phyloP scores from a whole-genome alignment of 2,329 filamentous ascomycete species.

The Aspergillus bombycis region DNA sequence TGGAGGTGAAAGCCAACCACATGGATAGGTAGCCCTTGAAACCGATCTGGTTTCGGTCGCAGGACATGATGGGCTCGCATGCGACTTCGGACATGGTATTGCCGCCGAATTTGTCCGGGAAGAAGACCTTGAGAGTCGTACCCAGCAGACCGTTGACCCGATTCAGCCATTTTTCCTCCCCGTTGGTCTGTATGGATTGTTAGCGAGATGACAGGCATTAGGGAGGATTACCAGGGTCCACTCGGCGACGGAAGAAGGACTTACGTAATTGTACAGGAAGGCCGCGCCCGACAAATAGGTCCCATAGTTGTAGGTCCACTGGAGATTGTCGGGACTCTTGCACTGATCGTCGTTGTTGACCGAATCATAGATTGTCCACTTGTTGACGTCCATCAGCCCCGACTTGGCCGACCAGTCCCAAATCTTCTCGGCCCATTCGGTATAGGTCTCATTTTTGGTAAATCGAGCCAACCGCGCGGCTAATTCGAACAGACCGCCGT shows the following conservation, averaged over 20 bases:
- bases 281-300: constrained; percentile 62
- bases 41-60: constrained; percentile 69
- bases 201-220: background rate
- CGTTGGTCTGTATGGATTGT: constrained; percentile 46
- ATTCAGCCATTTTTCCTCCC: constrained; percentile 55
- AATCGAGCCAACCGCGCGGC: constrained; percentile 70
- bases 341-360: constrained; percentile 61
- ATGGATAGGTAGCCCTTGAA: constrained; percentile 71
- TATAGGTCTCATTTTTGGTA: constrained; percentile 66
- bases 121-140: constrained; percentile 50
- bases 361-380: constrained; percentile 66
- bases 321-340: constrained; percentile 62
- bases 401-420: constrained; percentile 58
- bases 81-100: constrained; percentile 65
- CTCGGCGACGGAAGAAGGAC: constrained; percentile 17
- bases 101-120: constrained; percentile 45
- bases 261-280: constrained; percentile 66
- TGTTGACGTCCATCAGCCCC: constrained; percentile 61
- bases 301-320: constrained; percentile 68
- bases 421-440: constrained; percentile 45
- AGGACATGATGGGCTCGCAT: constrained; percentile 63
- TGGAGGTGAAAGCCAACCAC: constrained; percentile 62
- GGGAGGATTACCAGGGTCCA: background rate
- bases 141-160: constrained; percentile 59
- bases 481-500: constrained; percentile 70